Evolutionary conservation across 352 stramenopile genomes (phyloP), one percentile per base, ranked within the genome.

Genomic region (Poterioochromonas sp.): DNA sequence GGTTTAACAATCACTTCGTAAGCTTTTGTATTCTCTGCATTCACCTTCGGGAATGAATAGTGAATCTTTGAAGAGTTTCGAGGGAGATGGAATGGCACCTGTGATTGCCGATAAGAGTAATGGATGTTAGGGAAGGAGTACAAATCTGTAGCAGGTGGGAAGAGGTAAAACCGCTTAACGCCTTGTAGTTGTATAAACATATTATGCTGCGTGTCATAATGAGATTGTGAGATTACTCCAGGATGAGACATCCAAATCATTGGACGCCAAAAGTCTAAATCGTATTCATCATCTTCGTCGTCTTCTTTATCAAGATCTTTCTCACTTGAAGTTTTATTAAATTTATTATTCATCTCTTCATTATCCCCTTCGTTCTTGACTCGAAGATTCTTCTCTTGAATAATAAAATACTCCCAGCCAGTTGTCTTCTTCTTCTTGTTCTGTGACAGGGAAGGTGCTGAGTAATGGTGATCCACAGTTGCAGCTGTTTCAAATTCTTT

Each of bases 191-290:
- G 70, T 37, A 43, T 3, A 43, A 77, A 40, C 8, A 77, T 47
- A 44, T 77, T 77, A 29, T 77, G 70, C 29, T 69, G 49, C 8
- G 49, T 62, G 29, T 77, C 70, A 29, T 77, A 77, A 43, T 77
- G 70, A 18, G 70, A 40, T 34, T 77, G 70, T 41, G 70, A 11
- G 1, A 77, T 34, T 3, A 77, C 70, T 5, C 15, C 37, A 26
- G 70, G 70, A 43, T 77, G 70, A 8, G 49, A 69, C 8, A 77
- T 8, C 70, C 70, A 77, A 15, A 77, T 11, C 70, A 77, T 77
- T 26, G 70, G 70, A 3, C 62, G 15, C 39, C 34, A 43, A 32
- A 63, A 35, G 3, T 29, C 26, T 11, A n/a, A n/a, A 35, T 63
- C 53, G n/a, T n/a, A n/a, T n/a, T n/a, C n/a, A n/a, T n/a, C n/a